A percentile compares a stretch with the other conserved stretches of the same genome.
Evolutionary conservation across 1,139 yeast genomes (phyloP).

Genomic region (Diutina siamensis): DNA sequence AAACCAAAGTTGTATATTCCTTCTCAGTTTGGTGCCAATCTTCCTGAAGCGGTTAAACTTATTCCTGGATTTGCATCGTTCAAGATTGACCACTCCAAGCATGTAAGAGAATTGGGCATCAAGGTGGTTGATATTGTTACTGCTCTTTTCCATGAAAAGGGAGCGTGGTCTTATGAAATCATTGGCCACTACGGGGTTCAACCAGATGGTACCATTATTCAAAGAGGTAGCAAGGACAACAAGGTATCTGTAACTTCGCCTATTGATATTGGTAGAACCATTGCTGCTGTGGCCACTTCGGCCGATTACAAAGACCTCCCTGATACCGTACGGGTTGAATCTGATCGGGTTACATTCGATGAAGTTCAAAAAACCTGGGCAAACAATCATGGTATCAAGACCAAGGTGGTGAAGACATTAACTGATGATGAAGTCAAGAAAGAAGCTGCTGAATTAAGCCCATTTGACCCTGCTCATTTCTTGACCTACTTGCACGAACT

Average conservation of each 20-base stretch:
- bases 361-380: slow-evolving; percentile 33
- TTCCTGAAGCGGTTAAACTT: slow-evolving; percentile 11
- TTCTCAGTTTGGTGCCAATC: slow-evolving; percentile 48
- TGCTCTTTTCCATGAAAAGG: slow-evolving; percentile 33
- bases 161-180: slow-evolving; percentile 22
- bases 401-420: slow-evolving; percentile 17
- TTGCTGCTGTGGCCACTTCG: slow-evolving; percentile 26
- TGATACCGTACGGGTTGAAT: slow-evolving; percentile 30
- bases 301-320: slow-evolving; percentile 28
- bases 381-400: slow-evolving; percentile 22
- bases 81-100: slow-evolving; percentile 29
- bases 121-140: slow-evolving; percentile 40
- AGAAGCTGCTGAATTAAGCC: slow-evolving; percentile 6
- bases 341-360: slow-evolving; percentile 27
- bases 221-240: slow-evolving; percentile 29
- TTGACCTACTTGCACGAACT: slow-evolving; percentile 10
- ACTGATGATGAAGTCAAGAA: slow-evolving; percentile 19
- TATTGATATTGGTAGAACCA: slow-evolving; percentile 36
- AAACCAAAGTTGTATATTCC: slow-evolving; percentile 48
- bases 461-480: slow-evolving; percentile 16
- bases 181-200: slow-evolving; percentile 29
- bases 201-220: slow-evolving; percentile 20
- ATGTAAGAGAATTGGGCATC: slow-evolving; percentile 33
- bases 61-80: slow-evolving; percentile 23
- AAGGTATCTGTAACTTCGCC: slow-evolving; percentile 21